phyloP scores from a whole-genome alignment of 345 rosid species.

The Citrus reticulata region DNA sequence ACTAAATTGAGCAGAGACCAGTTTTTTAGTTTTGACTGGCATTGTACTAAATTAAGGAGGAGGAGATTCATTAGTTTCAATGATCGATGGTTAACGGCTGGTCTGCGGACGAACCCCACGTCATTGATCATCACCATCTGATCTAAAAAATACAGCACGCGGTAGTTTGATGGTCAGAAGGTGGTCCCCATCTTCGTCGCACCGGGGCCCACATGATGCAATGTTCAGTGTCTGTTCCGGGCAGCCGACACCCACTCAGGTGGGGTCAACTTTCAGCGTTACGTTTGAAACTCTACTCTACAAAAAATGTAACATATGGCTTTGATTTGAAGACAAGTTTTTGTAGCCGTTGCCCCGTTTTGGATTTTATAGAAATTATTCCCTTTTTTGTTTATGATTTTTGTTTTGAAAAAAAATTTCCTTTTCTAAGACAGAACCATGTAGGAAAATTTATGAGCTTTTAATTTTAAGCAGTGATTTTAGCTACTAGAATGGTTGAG shows the following conservation, averaged over 20 bases:
- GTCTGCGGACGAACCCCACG: too few species aligned
- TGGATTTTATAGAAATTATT: not conserved
- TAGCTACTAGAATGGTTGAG: conserved; percentile 37
- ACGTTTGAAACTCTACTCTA: conserved; percentile 28
- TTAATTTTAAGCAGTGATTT: conserved; percentile 13
- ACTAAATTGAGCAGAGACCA: too few species aligned
- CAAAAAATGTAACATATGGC: conserved; percentile 18
- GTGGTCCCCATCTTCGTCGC: too few species aligned
- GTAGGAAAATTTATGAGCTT: not conserved
- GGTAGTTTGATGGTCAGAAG: too few species aligned
- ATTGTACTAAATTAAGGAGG: too few species aligned
- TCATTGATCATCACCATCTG: too few species aligned
- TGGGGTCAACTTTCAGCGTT: conserved; percentile 28
- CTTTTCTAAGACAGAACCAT: conserved; percentile 14
- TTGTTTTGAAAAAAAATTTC: not conserved
- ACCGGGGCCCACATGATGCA: not conserved
- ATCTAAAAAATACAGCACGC: too few species aligned
- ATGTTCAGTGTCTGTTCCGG: conserved; percentile 14
- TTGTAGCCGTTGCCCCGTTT: conserved; percentile 22
- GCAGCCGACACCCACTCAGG: conserved; percentile 35
- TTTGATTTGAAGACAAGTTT: conserved; percentile 55
- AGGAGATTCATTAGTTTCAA: too few species aligned
- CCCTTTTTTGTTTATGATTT: not conserved
- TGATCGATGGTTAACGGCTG: too few species aligned
- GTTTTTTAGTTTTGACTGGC: too few species aligned